phyloP scores from a whole-genome alignment of 345 rosid genomes.

The Murraya paniculata region DNA sequence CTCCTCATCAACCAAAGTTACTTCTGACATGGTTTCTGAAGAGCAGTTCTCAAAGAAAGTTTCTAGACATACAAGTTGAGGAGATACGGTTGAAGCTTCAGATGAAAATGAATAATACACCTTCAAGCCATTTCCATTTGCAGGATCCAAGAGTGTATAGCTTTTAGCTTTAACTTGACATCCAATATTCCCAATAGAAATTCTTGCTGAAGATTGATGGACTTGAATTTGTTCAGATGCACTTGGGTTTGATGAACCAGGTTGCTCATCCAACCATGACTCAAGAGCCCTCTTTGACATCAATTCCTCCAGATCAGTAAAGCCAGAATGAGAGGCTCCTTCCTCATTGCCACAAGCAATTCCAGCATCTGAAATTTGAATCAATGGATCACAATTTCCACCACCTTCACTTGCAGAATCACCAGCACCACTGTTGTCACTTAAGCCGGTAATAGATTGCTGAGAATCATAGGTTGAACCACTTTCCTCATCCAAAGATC shows the following conservation, averaged over 20 bases:
- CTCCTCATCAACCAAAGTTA: slow-evolving; percentile 68
- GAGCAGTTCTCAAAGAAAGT: slow-evolving; percentile 71
- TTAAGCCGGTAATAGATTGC: slow-evolving; percentile 43
- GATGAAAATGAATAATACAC: slow-evolving; percentile 78
- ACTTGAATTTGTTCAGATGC: slow-evolving; percentile 39
- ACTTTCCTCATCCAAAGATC: slow-evolving; percentile 60
- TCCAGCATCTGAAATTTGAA: slow-evolving; percentile 61
- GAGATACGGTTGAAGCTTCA: slow-evolving; percentile 62
- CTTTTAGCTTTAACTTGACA: slow-evolving; percentile 62
- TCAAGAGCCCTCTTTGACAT: slow-evolving; percentile 67
- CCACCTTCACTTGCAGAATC: slow-evolving; percentile 48
- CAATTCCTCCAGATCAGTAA: slow-evolving; percentile 49
- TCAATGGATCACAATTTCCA: slow-evolving; percentile 53
- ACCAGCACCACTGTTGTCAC: slow-evolving; percentile 36
- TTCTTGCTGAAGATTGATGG: slow-evolving; percentile 60
- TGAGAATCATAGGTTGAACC: slow-evolving; percentile 70
- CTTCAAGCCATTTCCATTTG: slow-evolving; percentile 82
- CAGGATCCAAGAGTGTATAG: slow-evolving; percentile 67
- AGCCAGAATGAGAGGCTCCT: slow-evolving; percentile 28
- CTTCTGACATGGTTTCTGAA: slow-evolving; percentile 47
- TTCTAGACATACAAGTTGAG: slow-evolving; percentile 60
- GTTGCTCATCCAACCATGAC: slow-evolving; percentile 83
- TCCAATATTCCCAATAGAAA: slow-evolving; percentile 75
- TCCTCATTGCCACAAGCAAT: slow-evolving; percentile 26
- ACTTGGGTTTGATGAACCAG: slow-evolving; percentile 50